Evolutionary conservation across 169 alveolate genomes (phyloP).

Genomic region (Theileria sp.): DNA sequence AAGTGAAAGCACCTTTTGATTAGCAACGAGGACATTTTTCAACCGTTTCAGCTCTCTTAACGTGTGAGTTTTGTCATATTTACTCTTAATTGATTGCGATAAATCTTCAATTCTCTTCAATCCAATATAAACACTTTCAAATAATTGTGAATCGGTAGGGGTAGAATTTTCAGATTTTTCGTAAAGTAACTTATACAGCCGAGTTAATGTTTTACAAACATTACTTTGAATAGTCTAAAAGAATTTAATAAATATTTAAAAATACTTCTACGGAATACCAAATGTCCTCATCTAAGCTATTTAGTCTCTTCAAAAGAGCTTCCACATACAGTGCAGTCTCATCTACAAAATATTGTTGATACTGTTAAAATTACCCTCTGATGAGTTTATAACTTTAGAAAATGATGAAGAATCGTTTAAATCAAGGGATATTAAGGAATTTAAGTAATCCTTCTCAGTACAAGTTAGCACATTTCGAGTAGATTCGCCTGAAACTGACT

Average conservation of each 20-base stretch:
- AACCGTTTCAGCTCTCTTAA: conserved; percentile 24
- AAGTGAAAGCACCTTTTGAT: conserved; percentile 35
- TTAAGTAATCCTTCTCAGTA: conserved; percentile 17
- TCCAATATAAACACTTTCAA: not conserved
- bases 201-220: not conserved
- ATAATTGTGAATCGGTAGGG: not conserved
- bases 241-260: not conserved
- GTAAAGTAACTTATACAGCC: not conserved
- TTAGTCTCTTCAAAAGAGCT: not conserved
- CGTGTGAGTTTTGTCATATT: conserved; percentile 10
- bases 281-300: conserved; percentile 11
- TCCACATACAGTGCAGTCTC: conserved; percentile 6
- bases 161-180: not conserved
- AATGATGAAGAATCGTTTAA: not conserved
- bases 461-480: conserved; percentile 3
- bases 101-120: conserved; percentile 22
- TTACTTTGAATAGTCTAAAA: conserved; percentile 14
- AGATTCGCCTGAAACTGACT: not conserved
- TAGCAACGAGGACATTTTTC: conserved; percentile 7
- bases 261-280: conserved; percentile 24
- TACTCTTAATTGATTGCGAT: conserved; percentile 33
- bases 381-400: not conserved
- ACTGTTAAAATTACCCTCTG: not conserved
- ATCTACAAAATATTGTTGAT: not conserved
- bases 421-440: conserved; percentile 14